Evolutionary conservation across 1,284 basidiomycete species (phyloP).

Genomic region (Cystobasidium pallidum): DNA sequence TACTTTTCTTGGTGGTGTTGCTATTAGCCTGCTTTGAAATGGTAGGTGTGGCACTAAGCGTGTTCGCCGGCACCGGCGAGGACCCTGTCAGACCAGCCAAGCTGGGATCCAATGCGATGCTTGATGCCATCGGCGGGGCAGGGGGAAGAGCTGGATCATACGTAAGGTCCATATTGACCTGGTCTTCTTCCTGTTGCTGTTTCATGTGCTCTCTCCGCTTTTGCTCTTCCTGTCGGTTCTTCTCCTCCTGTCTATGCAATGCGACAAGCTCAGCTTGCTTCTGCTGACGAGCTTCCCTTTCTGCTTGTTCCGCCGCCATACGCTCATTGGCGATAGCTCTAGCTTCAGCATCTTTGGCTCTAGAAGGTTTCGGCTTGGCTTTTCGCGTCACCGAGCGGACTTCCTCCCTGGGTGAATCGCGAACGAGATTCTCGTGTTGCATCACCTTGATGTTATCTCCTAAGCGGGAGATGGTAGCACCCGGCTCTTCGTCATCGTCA

Average conservation of each 20-base stretch:
- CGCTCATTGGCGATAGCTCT: constrained; percentile 21
- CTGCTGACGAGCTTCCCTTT: constrained; percentile 19
- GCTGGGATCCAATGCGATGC: constrained; percentile 14
- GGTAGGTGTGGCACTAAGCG: constrained; percentile 5
- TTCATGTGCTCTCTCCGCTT: constrained; percentile 3
- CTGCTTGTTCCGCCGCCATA: constrained; percentile 22
- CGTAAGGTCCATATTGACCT: constrained; percentile 23
- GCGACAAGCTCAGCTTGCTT: constrained; percentile 21
- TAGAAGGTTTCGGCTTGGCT: constrained; percentile 42
- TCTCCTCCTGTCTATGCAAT: constrained; percentile 9
- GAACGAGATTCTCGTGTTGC: constrained; percentile 38
- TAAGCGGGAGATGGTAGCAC: constrained; percentile 13
- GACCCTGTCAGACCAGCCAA: constrained; percentile 2
- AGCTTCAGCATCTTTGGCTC: constrained; percentile 37
- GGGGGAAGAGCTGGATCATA: constrained; percentile 25
- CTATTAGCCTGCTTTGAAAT: constrained; percentile 28
- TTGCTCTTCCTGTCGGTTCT: constrained; percentile 20
- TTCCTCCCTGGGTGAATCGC: constrained; percentile 38
- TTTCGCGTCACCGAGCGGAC: constrained; percentile 37
- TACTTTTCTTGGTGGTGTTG: constrained; percentile 16
- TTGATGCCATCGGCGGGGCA: background rate
- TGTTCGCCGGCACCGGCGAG: background rate
- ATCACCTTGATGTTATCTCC: constrained; percentile 37
- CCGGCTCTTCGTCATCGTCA: constrained; percentile 27
- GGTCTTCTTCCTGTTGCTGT: constrained; percentile 11